Evolutionary conservation across 371 early-diverging fungal species (phyloP).

Genomic region (Syncephalastrum racemosum): DNA sequence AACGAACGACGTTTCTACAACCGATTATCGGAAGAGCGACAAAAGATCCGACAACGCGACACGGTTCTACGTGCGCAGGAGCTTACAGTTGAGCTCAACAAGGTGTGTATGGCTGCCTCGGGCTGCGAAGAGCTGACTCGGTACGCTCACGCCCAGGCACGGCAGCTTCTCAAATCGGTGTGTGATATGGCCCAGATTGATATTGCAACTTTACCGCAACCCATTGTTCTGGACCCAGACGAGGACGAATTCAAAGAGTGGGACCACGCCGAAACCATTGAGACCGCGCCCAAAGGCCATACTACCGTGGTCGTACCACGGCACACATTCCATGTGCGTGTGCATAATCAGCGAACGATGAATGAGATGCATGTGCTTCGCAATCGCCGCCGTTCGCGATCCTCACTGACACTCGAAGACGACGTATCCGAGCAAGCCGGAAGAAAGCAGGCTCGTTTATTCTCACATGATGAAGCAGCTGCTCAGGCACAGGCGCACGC

Average conservation of each 20-base stretch:
- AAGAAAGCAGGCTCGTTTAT: constrained; percentile 19
- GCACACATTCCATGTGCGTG: constrained; percentile 33
- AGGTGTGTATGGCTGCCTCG: constrained; percentile 40
- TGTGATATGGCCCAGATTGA: constrained; percentile 33
- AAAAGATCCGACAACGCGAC: constrained; percentile 56
- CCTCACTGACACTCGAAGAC: constrained; percentile 4
- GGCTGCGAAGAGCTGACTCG: constrained; percentile 49
- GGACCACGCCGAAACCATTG: constrained; percentile 3
- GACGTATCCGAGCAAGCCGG: constrained; percentile 13
- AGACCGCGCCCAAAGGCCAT: constrained; percentile 31
- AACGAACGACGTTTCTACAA: constrained; percentile 68
- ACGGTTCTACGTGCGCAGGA: constrained; percentile 49
- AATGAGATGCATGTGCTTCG: constrained; percentile 23
- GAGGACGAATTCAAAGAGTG: constrained; percentile 3
- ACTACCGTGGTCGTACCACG: constrained; percentile 33
- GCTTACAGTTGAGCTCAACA: constrained; percentile 35
- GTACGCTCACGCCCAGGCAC: constrained; percentile 47
- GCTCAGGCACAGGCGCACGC: constrained; percentile 5
- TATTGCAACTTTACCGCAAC: constrained; percentile 6
- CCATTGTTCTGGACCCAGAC: neutral
- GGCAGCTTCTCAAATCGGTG: constrained; percentile 34
- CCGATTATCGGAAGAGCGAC: constrained; percentile 60
- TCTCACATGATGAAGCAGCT: constrained; percentile 16
- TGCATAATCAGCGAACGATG: constrained; percentile 34
- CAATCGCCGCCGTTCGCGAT: constrained; percentile 17